These are phyloP conservation scores for Cyphellophora attinorum DNA, from an alignment of 2,329 filamentous ascomycete species.

Conservation along the genomic window DNA sequence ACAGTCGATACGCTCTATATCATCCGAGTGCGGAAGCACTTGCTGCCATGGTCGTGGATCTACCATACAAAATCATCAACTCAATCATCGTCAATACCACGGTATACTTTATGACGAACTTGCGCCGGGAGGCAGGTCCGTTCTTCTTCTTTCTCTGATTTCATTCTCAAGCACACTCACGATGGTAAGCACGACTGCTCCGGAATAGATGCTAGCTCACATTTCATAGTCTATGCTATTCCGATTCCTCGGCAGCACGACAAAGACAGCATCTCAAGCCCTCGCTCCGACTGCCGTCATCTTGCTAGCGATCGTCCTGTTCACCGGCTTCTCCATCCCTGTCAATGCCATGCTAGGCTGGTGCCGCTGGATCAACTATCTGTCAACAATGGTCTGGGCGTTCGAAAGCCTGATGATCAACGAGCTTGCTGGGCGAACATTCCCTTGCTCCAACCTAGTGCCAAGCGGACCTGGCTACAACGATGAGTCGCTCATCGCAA, in stretches of 20 bases:
- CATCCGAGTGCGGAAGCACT: conserved; percentile 81
- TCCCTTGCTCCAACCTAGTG: conserved; percentile 43
- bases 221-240: no score
- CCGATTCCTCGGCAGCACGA: conserved; percentile 39
- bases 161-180: conserved; percentile 49
- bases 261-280: conserved; percentile 39
- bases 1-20: conserved; percentile 76
- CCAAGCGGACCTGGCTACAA: conserved; percentile 39
- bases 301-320: conserved; percentile 50
- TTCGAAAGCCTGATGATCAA: conserved; percentile 52
- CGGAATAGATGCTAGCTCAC: no score
- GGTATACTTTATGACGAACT: conserved; percentile 79
- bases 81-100: conserved; percentile 65
- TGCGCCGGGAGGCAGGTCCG: conserved; percentile 60
- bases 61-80: conserved; percentile 71
- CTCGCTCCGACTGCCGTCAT: conserved; percentile 47
- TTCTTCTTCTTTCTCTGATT: conserved; percentile 83
- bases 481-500: conserved; percentile 54
- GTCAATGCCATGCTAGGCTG: conserved; percentile 50
- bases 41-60: conserved; percentile 74
- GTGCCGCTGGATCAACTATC: conserved; percentile 58
- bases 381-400: conserved; percentile 57
- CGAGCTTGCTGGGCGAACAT: conserved; percentile 49
- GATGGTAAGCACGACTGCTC: no score
- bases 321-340: conserved; percentile 57